Percentiles rank a stretch among this genome's conserved stretches.
Conservation (phyloP, 225 moss, liverwort and hornwort species). For the Ulota crispa region DNA sequence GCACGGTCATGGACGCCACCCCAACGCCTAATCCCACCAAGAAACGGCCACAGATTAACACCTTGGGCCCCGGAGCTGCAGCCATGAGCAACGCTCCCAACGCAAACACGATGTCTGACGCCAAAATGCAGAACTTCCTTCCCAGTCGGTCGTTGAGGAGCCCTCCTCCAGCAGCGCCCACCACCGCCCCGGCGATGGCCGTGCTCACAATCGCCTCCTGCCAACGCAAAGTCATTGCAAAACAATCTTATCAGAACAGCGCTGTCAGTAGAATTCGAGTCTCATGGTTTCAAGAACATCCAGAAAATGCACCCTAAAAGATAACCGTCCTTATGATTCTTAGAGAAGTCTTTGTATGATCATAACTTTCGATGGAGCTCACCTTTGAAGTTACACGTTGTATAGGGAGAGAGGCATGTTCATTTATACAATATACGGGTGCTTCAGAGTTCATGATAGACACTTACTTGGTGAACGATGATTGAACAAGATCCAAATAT, state of each 20-base stretch:
- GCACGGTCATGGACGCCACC: slow-evolving; percentile 85
- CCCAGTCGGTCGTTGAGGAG: slow-evolving; percentile 63
- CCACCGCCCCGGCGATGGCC: slow-evolving; percentile 81
- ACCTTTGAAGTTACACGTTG: too few relatives aligned
- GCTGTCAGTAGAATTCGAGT: background rate
- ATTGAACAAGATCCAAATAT: too few relatives aligned
- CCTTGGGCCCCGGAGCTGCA: slow-evolving; percentile 46
- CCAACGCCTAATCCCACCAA: slow-evolving; percentile 87
- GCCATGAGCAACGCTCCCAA: slow-evolving; percentile 87
- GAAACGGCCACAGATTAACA: slow-evolving; percentile 72
- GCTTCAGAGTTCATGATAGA: too few relatives aligned
- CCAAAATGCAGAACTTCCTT: slow-evolving; percentile 69
- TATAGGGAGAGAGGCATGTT: too few relatives aligned
- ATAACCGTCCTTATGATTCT: background rate
- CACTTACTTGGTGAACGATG: too few relatives aligned
- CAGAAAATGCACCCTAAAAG: too few relatives aligned
- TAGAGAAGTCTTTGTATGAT: background rate
- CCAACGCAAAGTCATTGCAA: background rate
- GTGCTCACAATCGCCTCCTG: slow-evolving; percentile 87
- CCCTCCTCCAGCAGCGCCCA: slow-evolving; percentile 73
- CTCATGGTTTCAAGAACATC: background rate
- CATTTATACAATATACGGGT: too few relatives aligned
- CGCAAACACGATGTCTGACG: slow-evolving; percentile 64
- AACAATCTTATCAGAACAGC: background rate
- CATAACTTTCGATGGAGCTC: too few relatives aligned